These are phyloP conservation scores for Leccinellum luteum DNA, from an alignment of 768 basidiomycete genomes.

Conservation along the genomic window DNA sequence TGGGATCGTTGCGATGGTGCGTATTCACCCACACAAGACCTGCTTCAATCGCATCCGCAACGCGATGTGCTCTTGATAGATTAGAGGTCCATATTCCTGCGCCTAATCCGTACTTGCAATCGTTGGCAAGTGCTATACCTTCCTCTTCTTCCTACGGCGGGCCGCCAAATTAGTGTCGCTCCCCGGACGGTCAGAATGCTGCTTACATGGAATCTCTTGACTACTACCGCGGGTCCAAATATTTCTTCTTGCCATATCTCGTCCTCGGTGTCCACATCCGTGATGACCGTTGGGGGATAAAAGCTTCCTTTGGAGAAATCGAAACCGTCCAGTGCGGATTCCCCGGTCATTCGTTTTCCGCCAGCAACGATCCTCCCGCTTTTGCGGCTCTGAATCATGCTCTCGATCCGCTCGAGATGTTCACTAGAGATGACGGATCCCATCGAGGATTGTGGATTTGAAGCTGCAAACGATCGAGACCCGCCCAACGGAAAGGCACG, in stretches of 20 bases:
- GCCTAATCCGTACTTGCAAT: constrained; percentile 77
- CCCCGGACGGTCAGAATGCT: constrained; percentile 14
- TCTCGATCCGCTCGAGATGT: constrained; percentile 65
- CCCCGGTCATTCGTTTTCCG: constrained; percentile 61
- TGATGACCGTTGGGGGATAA: constrained; percentile 77
- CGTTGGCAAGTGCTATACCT: constrained; percentile 68
- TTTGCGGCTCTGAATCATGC: constrained; percentile 47
- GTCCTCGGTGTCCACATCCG: constrained; percentile 52
- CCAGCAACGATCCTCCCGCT: constrained; percentile 56
- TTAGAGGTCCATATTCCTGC: constrained; percentile 79
- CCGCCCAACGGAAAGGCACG: not conserved
- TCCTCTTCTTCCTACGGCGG: constrained; percentile 54
- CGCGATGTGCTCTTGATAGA: constrained; percentile 72
- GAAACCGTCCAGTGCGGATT: constrained; percentile 64
- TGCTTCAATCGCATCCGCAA: constrained; percentile 64
- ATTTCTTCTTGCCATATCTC: constrained; percentile 81
- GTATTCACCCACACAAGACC: constrained; percentile 89
- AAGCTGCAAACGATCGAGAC: constrained; percentile 41
- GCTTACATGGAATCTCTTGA: constrained; percentile 51
- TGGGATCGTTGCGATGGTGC: constrained; percentile 87
- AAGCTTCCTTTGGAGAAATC: constrained; percentile 72
- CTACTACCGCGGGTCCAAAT: constrained; percentile 82
- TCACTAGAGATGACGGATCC: constrained; percentile 71
- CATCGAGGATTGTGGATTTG: constrained; percentile 71
- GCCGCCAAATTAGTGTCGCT: not conserved